Evolutionary conservation across 1,284 basidiomycete genomes (phyloP).

Genomic region (Exobasidium rhododendri): DNA sequence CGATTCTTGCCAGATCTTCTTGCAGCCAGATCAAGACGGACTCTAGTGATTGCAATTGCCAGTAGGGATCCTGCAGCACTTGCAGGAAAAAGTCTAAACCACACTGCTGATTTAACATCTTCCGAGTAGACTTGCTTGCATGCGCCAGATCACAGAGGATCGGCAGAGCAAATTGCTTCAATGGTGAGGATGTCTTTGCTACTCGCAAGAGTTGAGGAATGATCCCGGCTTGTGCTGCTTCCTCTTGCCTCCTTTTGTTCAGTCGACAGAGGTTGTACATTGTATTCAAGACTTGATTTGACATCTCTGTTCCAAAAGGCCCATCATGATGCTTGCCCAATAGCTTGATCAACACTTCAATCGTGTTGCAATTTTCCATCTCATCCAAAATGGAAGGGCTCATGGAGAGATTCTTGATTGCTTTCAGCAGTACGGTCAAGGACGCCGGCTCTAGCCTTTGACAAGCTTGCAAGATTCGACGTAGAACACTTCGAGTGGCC

Average conservation of each 20-base stretch:
- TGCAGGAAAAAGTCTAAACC: conserved; percentile 68
- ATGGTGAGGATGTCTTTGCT: conserved; percentile 78
- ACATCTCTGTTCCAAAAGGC: conserved; percentile 68
- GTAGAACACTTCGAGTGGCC: conserved; percentile 80
- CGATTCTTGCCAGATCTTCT: conserved; percentile 89
- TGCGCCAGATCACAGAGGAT: conserved; percentile 71
- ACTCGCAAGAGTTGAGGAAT: conserved; percentile 85
- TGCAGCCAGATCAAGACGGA: conserved; percentile 88
- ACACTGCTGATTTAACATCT: conserved; percentile 53
- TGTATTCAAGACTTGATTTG: conserved; percentile 48
- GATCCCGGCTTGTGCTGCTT: conserved; percentile 90
- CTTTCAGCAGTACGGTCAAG: conserved; percentile 83
- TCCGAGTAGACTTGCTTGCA: conserved; percentile 42
- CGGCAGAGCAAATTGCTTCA: conserved; percentile 93
- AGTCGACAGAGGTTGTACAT: conserved; percentile 49
- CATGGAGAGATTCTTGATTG: conserved; percentile 93
- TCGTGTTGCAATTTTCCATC: conserved; percentile 89
- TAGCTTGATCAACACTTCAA: conserved; percentile 81
- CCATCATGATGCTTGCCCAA: conserved; percentile 77
- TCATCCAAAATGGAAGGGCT: conserved; percentile 72
- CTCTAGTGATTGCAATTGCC: conserved; percentile 89
- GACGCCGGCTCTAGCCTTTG: conserved; percentile 66
- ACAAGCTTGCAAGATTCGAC: conserved; percentile 64
- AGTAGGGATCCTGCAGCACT: conserved; percentile 86
- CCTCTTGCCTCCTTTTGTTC: conserved; percentile 67